These are phyloP conservation scores for Thraustochytrium sp. DNA, from an alignment of 352 stramenopile genomes.

Conservation along the genomic window DNA sequence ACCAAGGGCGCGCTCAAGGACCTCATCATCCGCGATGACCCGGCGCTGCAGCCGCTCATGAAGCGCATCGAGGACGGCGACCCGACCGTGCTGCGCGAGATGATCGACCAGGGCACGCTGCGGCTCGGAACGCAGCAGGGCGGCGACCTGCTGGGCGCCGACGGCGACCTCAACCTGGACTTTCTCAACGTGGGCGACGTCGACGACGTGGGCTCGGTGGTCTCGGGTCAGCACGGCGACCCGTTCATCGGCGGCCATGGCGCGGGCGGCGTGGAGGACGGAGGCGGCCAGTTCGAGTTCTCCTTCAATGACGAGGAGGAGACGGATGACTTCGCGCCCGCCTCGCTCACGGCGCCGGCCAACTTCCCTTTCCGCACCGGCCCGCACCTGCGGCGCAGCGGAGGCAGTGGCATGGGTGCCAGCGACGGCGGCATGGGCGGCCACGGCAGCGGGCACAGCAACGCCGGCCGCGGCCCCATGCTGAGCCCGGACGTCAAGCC, in stretches of 20 bases:
- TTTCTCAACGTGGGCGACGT: conserved; percentile 35
- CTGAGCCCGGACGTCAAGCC: conserved; percentile 1
- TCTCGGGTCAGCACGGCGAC: not conserved
- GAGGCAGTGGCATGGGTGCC: not conserved
- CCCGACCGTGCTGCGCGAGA: not conserved
- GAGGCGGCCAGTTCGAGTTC: conserved; percentile 29
- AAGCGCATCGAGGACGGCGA: conserved; percentile 33
- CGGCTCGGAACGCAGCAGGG: not conserved
- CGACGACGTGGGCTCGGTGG: not conserved
- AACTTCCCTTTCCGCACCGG: not conserved
- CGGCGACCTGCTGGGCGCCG: conserved; percentile 19
- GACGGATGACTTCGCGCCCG: not conserved
- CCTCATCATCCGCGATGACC: conserved; percentile 39
- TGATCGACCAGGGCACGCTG: conserved; percentile 16
- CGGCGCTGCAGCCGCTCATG: not conserved
- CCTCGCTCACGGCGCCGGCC: not conserved
- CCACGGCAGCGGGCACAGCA: not conserved
- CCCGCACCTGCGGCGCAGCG: not conserved
- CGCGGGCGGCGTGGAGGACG: not conserved
- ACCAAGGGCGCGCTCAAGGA: conserved; percentile 37
- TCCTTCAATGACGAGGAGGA: conserved; percentile 4
- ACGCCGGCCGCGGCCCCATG: not conserved
- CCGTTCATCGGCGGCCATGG: not conserved
- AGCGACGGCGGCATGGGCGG: not conserved
- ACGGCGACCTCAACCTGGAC: conserved; percentile 37